Percentiles rank a stretch among this genome's conserved stretches.
Evolutionary conservation across 202 grass and related monocot genomes (phyloP).

Genomic region (Brachypodium distachyon): DNA sequence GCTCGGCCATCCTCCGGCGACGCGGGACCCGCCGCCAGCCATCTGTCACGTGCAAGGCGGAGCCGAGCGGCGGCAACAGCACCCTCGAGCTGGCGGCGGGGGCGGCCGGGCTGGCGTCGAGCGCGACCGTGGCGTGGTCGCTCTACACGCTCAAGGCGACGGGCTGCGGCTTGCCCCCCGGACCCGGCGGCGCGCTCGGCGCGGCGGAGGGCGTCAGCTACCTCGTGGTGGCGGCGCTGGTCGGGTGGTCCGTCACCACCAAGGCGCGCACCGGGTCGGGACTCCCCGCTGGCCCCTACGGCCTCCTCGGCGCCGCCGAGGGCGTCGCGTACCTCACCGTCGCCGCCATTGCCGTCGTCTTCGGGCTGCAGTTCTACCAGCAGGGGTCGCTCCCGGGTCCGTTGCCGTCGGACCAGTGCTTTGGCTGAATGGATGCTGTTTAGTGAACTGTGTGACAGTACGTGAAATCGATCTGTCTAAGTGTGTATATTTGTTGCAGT

Average conservation of each 20-base stretch:
- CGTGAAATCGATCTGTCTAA: no score
- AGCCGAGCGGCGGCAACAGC: slow-evolving; percentile 19
- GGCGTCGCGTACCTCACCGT: slow-evolving; percentile 58
- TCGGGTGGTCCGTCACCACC: slow-evolving; percentile 67
- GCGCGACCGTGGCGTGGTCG: slow-evolving; percentile 58
- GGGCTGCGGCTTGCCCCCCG: slow-evolving; percentile 63
- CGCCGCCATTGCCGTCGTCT: slow-evolving; percentile 39
- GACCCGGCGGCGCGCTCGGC: slow-evolving; percentile 56
- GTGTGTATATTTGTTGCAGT: no score
- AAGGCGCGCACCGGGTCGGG: slow-evolving; percentile 78
- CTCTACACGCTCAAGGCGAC: slow-evolving; percentile 69
- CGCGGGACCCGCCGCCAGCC: neutral
- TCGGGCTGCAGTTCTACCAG: slow-evolving; percentile 69
- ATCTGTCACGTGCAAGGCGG: slow-evolving; percentile 45
- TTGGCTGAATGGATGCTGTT: slow-evolving; percentile 48
- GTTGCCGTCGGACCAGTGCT: slow-evolving; percentile 63
- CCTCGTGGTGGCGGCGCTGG: slow-evolving; percentile 50
- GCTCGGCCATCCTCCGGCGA: neutral
- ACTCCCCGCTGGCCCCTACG: slow-evolving; percentile 54
- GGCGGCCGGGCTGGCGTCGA: slow-evolving; percentile 35
- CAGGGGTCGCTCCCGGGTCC: slow-evolving; percentile 60
- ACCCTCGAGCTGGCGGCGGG: slow-evolving; percentile 35
- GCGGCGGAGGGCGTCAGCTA: slow-evolving; percentile 82
- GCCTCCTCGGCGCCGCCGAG: slow-evolving; percentile 69
- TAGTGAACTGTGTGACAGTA: no score